Evolutionary conservation across 495 filamentous ascomycete genomes (phyloP).

Genomic region (Xeromyces bisporus): DNA sequence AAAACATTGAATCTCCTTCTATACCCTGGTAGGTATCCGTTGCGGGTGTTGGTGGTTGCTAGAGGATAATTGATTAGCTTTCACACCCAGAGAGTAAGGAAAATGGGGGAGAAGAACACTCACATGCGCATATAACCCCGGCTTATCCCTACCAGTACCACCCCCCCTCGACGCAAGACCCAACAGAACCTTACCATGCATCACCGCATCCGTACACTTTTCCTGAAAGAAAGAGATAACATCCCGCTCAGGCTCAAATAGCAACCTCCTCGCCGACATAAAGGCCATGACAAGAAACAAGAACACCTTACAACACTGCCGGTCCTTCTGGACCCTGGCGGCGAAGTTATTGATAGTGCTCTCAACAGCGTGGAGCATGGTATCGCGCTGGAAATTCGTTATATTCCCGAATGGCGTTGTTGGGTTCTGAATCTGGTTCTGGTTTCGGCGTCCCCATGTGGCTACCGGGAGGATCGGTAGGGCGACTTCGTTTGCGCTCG

Average conservation of each 20-base stretch:
- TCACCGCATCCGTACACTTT: background rate
- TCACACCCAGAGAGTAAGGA: too few relatives aligned
- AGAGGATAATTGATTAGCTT: too few relatives aligned
- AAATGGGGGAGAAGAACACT: too few relatives aligned
- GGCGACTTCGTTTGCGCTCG: slow-evolving; percentile 17
- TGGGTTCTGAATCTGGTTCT: slow-evolving; percentile 9
- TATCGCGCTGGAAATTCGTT: slow-evolving; percentile 20
- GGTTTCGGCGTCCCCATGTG: too few relatives aligned
- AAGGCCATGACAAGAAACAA: slow-evolving; percentile 19
- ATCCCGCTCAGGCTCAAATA: slow-evolving; percentile 1
- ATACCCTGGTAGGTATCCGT: too few relatives aligned
- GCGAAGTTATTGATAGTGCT: slow-evolving; percentile 18
- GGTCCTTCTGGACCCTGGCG: slow-evolving; percentile 11
- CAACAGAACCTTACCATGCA: background rate
- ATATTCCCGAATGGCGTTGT: slow-evolving; percentile 19
- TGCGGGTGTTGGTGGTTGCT: too few relatives aligned
- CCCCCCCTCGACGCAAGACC: background rate
- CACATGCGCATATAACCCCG: too few relatives aligned
- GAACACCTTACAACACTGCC: slow-evolving; percentile 20
- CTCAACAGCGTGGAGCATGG: slow-evolving; percentile 21
- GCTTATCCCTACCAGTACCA: too few relatives aligned
- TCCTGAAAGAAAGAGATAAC: background rate
- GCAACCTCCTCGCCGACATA: slow-evolving; percentile 18
- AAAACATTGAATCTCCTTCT: too few relatives aligned
- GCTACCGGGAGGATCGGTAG: slow-evolving; percentile 2